Conservation (phyloP, 495 filamentous ascomycete genomes). For the Lepidopterella palustris region DNA sequence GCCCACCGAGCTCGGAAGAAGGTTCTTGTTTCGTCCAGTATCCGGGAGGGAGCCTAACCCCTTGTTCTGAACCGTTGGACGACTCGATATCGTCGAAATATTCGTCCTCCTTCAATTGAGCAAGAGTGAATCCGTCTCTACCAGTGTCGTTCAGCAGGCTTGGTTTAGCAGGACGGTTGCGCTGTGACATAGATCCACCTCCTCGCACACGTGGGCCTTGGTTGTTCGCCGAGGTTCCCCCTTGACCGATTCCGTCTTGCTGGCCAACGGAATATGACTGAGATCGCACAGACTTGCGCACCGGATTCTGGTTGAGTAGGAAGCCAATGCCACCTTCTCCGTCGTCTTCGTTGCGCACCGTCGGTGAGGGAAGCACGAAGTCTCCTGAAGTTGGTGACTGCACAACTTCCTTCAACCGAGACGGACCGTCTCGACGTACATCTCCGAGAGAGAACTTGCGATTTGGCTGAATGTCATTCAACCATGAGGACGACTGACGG, state of each 20-base stretch:
- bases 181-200: conserved; percentile 30
- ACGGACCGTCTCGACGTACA: neutral
- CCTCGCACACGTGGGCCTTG: conserved; percentile 1
- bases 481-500: conserved; percentile 21
- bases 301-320: conserved; percentile 17
- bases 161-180: conserved; percentile 72
- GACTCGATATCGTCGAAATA: conserved; percentile 75
- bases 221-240: too few relatives aligned
- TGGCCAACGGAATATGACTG: conserved; percentile 97
- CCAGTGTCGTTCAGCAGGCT: conserved; percentile 80
- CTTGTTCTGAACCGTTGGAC: conserved; percentile 57
- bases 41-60: conserved; percentile 49
- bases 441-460: conserved; percentile 24
- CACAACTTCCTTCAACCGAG: conserved; percentile 20
- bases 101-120: conserved; percentile 75
- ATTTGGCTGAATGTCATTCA: conserved; percentile 26
- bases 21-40: conserved; percentile 29
- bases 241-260: too few relatives aligned
- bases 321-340: conserved; percentile 18
- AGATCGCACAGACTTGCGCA: conserved; percentile 50
- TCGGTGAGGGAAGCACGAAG: neutral
- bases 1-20: neutral
- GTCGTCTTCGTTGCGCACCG: neutral
- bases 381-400: conserved; percentile 22
- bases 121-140: conserved; percentile 50